Conservation (phyloP, 1,284 basidiomycete species). For the Apiotrichum veenhuisii region DNA sequence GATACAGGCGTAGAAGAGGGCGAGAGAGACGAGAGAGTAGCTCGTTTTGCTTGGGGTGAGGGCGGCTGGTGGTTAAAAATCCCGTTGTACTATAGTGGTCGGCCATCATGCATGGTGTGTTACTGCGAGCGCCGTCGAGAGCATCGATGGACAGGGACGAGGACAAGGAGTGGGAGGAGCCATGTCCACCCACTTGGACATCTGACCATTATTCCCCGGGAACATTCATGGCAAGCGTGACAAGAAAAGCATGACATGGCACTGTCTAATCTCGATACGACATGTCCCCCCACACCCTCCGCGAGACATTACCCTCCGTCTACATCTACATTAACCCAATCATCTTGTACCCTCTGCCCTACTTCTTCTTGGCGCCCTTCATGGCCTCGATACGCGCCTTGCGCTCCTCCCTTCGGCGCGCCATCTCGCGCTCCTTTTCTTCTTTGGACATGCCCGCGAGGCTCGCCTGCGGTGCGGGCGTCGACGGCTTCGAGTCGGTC, state of each 20-base stretch:
- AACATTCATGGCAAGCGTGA: too few relatives aligned
- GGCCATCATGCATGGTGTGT: constrained; percentile 2
- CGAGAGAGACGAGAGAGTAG: not conserved
- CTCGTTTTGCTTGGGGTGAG: too few relatives aligned
- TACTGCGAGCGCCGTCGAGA: too few relatives aligned
- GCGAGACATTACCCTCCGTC: too few relatives aligned
- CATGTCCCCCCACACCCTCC: not conserved
- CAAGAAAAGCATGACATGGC: too few relatives aligned
- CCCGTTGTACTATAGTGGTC: constrained; percentile 1
- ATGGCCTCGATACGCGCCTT: constrained; percentile 55
- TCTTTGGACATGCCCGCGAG: constrained; percentile 65
- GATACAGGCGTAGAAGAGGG: not conserved
- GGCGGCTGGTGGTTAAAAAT: not conserved
- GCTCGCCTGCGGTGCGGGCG: constrained; percentile 20
- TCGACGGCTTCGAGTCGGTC: constrained; percentile 7
- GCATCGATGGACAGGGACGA: too few relatives aligned
- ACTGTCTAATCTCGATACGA: too few relatives aligned
- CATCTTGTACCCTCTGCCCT: not conserved
- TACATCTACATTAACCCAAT: too few relatives aligned
- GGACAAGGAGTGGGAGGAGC: too few relatives aligned
- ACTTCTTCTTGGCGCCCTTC: constrained; percentile 42
- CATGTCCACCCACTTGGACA: too few relatives aligned
- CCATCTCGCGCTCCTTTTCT: constrained; percentile 84
- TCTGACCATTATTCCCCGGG: too few relatives aligned
- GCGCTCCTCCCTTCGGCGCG: constrained; percentile 77